A percentile compares a stretch with the other conserved stretches of the same genome.
These are phyloP conservation scores for Vitis cinerea DNA, from an alignment of 164 flowering plant species.

Conservation along the genomic window DNA sequence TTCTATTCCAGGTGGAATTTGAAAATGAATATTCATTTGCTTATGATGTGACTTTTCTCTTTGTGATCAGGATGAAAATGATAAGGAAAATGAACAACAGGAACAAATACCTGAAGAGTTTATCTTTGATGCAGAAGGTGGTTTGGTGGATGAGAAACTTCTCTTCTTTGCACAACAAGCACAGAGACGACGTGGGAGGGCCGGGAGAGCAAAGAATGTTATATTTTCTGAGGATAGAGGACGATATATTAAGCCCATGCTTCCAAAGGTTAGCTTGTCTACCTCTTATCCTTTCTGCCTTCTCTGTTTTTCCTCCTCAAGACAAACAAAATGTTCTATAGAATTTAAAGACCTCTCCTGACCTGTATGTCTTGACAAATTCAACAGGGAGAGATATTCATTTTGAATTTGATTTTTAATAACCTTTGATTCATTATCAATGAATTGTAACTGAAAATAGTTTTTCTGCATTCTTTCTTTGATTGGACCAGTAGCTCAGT, in stretches of 20 bases:
- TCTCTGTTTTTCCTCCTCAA: no score
- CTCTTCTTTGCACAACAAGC: constrained; percentile 99
- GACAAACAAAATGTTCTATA: no score
- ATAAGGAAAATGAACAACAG: constrained; percentile 80
- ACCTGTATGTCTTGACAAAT: no score
- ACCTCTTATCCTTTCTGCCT: no score
- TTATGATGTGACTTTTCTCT: constrained; percentile 6
- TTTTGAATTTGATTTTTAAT: no score
- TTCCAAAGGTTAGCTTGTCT: constrained; percentile 55
- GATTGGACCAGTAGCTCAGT: no score
- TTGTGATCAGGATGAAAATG: constrained; percentile 65
- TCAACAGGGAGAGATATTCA: no score
- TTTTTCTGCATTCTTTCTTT: no score
- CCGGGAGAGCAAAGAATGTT: constrained; percentile 96
- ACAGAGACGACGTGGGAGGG: constrained; percentile 84
- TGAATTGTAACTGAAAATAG: no score
- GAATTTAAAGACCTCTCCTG: no score
- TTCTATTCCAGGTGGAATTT: background rate
- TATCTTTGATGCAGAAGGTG: constrained; percentile 98
- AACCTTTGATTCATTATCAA: no score
- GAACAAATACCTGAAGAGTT: constrained; percentile 96
- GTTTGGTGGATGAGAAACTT: constrained; percentile 91
- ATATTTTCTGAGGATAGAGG: constrained; percentile 97
- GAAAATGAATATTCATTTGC: background rate
- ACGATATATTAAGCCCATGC: constrained; percentile 94